Evolutionary conservation across 805 yeast genomes (phyloP).

Genomic region (Starmerella scarabaei): DNA sequence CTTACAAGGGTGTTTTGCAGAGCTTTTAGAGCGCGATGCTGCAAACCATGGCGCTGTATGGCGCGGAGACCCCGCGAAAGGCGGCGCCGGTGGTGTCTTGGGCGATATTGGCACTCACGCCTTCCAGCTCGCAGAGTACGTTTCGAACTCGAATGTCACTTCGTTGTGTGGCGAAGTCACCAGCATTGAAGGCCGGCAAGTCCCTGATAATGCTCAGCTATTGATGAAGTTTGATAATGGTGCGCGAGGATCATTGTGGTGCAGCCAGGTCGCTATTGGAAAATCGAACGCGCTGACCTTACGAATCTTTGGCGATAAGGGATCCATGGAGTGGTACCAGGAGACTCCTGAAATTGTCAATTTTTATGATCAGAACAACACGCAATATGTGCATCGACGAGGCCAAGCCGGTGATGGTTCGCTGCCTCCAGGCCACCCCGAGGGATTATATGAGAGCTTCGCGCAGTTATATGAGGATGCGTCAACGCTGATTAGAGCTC

Average conservation of each 20-base stretch:
- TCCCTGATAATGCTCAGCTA: conserved; percentile 6
- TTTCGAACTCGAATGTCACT: not conserved
- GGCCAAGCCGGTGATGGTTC: conserved; percentile 1
- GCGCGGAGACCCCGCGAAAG: conserved; percentile 3
- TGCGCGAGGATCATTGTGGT: conserved; percentile 5
- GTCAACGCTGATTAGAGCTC: not conserved
- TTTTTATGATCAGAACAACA: not conserved
- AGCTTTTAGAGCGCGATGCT: conserved; percentile 2
- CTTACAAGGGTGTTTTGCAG: conserved; percentile 6
- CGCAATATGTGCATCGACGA: not conserved
- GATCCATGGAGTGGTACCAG: conserved; percentile 3
- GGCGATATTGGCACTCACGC: conserved; percentile 9
- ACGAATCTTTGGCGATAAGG: conserved; percentile 4
- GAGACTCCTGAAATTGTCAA: conserved; percentile 1
- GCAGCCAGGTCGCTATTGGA: conserved; percentile 8
- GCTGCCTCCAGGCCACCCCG: conserved; percentile 6
- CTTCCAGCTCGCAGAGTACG: conserved; percentile 3
- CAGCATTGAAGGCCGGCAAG: not conserved
- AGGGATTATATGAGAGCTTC: conserved; percentile 4
- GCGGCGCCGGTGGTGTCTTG: conserved; percentile 5
- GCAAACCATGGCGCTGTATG: conserved; percentile 2
- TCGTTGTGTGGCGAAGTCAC: not conserved
- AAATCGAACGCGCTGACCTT: conserved; percentile 1
- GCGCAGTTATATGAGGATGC: conserved; percentile 2
- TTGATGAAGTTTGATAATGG: conserved; percentile 1